Conservation (phyloP, 306 rosid species). For the Canavalia ensiformis region DNA sequence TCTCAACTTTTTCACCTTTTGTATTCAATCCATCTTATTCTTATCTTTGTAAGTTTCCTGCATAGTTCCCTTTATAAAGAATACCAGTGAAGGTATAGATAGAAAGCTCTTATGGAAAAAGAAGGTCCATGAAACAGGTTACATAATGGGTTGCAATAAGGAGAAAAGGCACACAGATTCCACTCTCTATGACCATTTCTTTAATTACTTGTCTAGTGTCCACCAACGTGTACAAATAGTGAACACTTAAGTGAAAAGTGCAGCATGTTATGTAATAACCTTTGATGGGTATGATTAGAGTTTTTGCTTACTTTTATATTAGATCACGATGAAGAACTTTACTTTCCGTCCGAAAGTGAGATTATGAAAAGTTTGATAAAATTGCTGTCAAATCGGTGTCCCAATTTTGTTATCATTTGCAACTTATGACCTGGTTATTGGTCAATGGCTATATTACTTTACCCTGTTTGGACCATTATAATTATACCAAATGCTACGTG, state of each 20-base stretch:
- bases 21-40: slow-evolving; percentile 44
- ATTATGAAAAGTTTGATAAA: slow-evolving; percentile 30
- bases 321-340: slow-evolving; percentile 41
- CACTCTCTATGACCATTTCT: slow-evolving; percentile 48
- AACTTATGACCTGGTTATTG: slow-evolving; percentile 31
- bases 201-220: slow-evolving; percentile 43
- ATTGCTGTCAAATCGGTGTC: slow-evolving; percentile 44
- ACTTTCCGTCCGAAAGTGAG: slow-evolving; percentile 42
- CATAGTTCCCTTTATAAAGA: slow-evolving; percentile 56
- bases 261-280: slow-evolving; percentile 53
- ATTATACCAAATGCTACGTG: slow-evolving; percentile 1
- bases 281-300: slow-evolving; percentile 43
- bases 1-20: slow-evolving; percentile 30
- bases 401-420: slow-evolving; percentile 29
- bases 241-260: slow-evolving; percentile 52
- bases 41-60: slow-evolving; percentile 50
- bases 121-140: slow-evolving; percentile 60
- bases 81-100: slow-evolving; percentile 57
- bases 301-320: slow-evolving; percentile 39
- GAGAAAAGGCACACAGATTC: slow-evolving; percentile 64
- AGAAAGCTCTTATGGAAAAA: slow-evolving; percentile 62
- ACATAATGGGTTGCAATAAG: slow-evolving; percentile 59
- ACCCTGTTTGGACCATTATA: slow-evolving; percentile 18
- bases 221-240: slow-evolving; percentile 52
- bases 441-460: not conserved